These are phyloP conservation scores for Didymella exigua DNA, from an alignment of 2,329 filamentous ascomycete species.

Conservation along the genomic window DNA sequence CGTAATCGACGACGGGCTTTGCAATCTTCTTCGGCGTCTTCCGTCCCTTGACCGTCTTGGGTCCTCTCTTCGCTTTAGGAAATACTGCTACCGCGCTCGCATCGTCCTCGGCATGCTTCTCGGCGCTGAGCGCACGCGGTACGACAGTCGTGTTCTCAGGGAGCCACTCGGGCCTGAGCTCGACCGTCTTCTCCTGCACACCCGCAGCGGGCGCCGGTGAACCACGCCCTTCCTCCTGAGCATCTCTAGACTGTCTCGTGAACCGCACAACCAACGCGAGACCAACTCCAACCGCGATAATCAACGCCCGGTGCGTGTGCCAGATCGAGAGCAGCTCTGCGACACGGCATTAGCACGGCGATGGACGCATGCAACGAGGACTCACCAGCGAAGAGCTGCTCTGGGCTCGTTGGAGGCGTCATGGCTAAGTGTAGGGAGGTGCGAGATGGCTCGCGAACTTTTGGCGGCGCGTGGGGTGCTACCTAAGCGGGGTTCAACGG, in stretches of 20 bases:
- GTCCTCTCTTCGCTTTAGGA: conserved; percentile 37
- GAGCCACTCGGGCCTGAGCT: conserved; percentile 44
- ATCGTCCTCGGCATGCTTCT: conserved; percentile 40
- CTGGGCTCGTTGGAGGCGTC: conserved; percentile 5
- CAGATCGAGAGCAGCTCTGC: conserved; percentile 46
- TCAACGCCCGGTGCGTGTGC: conserved; percentile 44
- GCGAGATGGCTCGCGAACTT: conserved; percentile 9
- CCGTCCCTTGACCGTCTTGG: conserved; percentile 49
- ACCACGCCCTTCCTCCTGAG: conserved; percentile 35
- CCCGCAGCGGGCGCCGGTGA: conserved; percentile 43
- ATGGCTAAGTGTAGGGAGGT: conserved; percentile 5
- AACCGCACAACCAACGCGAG: conserved; percentile 40
- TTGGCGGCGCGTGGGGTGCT: conserved; percentile 16
- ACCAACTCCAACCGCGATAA: conserved; percentile 41
- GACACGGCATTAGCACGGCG: not conserved
- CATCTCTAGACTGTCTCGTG: conserved; percentile 32
- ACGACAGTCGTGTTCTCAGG: conserved; percentile 40
- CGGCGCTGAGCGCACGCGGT: conserved; percentile 28
- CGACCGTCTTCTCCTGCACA: conserved; percentile 38
- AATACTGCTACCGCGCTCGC: conserved; percentile 24
- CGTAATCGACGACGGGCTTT: conserved; percentile 27
- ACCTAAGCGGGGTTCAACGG: conserved; percentile 16
- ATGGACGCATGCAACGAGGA: not conserved
- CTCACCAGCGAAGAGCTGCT: conserved; percentile 16
- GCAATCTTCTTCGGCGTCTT: conserved; percentile 30